These are phyloP conservation scores for Naganishia cerealis DNA, from an alignment of 1,284 basidiomycete genomes.

Conservation along the genomic window DNA sequence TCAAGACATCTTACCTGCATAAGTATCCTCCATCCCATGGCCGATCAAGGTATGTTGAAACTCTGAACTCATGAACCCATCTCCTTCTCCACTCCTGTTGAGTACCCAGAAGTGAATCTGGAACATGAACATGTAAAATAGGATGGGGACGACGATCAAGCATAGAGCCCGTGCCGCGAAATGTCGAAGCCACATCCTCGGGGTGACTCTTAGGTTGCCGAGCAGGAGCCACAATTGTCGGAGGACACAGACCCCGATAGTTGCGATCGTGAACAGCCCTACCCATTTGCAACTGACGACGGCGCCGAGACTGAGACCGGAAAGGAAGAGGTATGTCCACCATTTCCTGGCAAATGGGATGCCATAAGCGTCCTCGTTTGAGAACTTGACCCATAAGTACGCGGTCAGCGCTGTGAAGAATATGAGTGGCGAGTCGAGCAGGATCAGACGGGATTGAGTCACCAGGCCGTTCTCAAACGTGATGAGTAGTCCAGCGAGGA, in stretches of 20 bases:
- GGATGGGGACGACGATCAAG: conserved; percentile 76
- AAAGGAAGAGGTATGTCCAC: conserved; percentile 91
- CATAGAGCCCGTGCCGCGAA: conserved; percentile 86
- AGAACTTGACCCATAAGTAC: conserved; percentile 86
- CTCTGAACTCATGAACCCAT: conserved; percentile 98
- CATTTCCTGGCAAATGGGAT: conserved; percentile 74
- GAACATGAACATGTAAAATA: conserved; percentile 96
- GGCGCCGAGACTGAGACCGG: conserved; percentile 84
- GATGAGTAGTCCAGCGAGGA: conserved; percentile 84
- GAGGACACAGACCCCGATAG: conserved; percentile 80
- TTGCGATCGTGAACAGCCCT: conserved; percentile 96
- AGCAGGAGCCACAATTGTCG: conserved; percentile 86
- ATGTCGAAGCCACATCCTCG: conserved; percentile 74
- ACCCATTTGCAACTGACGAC: conserved; percentile 98
- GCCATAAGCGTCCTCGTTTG: conserved; percentile 72
- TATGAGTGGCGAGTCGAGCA: conserved; percentile 93
- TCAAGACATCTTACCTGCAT: conserved; percentile 63
- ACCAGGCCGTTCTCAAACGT: conserved; percentile 95
- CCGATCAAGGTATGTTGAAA: conserved; percentile 96
- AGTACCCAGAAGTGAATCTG: conserved; percentile 89
- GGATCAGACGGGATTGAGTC: conserved; percentile 93
- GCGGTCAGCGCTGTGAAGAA: conserved; percentile 93
- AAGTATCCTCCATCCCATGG: conserved; percentile 87
- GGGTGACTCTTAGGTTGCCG: conserved; percentile 78
- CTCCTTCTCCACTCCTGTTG: conserved; percentile 86